Base-by-base conservation (phyloP, 805 yeast species). In the Candida sithepensis region DNA sequence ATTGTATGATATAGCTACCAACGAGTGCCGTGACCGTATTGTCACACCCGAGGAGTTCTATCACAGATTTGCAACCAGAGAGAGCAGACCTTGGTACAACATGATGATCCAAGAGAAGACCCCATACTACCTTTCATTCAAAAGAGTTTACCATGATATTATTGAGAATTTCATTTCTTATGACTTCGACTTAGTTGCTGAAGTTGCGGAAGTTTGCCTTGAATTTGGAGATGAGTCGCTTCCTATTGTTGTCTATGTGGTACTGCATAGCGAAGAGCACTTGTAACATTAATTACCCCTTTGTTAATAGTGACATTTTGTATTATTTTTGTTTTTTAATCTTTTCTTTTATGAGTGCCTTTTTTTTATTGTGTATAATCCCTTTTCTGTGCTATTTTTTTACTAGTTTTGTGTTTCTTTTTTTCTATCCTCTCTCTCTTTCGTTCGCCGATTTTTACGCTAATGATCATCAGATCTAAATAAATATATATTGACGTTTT, bases 111-210 rank as follows among this genome's bases (percentile, higher is more conserved):
- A 47, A 24, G 65, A 64, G 22, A 57, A 52, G 33, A 56, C 52
- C 26, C 54, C 55, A 20, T 64, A 61, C 41, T 66, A 60, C 42
- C 53, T 49, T 6, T 68, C 68, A 5, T 66, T 66, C 50, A 57
- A 58, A 46, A 55, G 63, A 20, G 55, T 56, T 19, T 65, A 65
- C 44, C 50, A 55, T 14, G 48, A 53, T 32, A 50, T 57, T 4
- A 22, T 65, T 19, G 55, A 57, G 18, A 37, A 56, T 34, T 39
- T 41, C 20, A 51, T 48, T 3, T 41, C 38, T 24, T 44, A 41
- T 30, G 54, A 53, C 13, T 48, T 53, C 28, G 54, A 53, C 19
- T 44, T 59, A 14, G 60, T 53, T 18, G 45, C 44, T 26, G 45
- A 45, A 4, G 48, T 64, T 7, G 65, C 64, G n/a, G 50, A 50